phyloP scores from a whole-genome alignment of 805 yeast species.

The Cyberlindnera amylophila region DNA sequence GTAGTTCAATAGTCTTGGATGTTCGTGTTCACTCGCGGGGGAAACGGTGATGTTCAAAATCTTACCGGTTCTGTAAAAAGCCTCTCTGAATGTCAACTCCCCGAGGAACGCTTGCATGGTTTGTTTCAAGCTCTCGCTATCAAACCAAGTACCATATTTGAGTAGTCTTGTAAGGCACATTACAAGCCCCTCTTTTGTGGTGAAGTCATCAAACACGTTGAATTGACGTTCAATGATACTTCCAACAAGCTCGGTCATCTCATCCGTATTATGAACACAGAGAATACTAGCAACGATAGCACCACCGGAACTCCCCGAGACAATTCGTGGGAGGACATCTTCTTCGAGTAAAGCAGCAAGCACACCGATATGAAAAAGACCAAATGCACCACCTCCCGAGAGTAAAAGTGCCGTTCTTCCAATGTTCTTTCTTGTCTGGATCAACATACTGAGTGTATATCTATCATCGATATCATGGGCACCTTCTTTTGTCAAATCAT shows the following conservation, averaged over 20 bases:
- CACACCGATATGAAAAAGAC: slow-evolving; percentile 90
- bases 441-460: slow-evolving; percentile 69
- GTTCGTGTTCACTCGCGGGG: slow-evolving; percentile 86
- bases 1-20: slow-evolving; percentile 77
- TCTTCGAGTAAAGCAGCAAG: slow-evolving; percentile 71
- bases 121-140: slow-evolving; percentile 60
- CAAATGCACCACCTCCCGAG: slow-evolving; percentile 95
- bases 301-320: slow-evolving; percentile 95
- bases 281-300: slow-evolving; percentile 88
- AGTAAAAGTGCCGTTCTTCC: slow-evolving; percentile 95
- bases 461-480: slow-evolving; percentile 51
- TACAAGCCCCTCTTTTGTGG: slow-evolving; percentile 40
- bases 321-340: slow-evolving; percentile 75
- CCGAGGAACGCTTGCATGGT: slow-evolving; percentile 82
- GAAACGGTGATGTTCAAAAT: slow-evolving; percentile 94
- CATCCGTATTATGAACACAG: slow-evolving; percentile 76
- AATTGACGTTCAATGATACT: slow-evolving; percentile 42
- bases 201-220: slow-evolving; percentile 43
- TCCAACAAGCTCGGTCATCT: slow-evolving; percentile 52
- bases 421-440: slow-evolving; percentile 84
- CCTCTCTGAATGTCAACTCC: slow-evolving; percentile 88
- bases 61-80: slow-evolving; percentile 89
- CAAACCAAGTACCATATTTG: slow-evolving; percentile 88
- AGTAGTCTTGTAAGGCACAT: slow-evolving; percentile 55
- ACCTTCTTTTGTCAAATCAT: slow-evolving; percentile 18